These are phyloP conservation scores for Aspergillus diversus DNA, from an alignment of 495 filamentous ascomycete genomes.

Conservation along the genomic window DNA sequence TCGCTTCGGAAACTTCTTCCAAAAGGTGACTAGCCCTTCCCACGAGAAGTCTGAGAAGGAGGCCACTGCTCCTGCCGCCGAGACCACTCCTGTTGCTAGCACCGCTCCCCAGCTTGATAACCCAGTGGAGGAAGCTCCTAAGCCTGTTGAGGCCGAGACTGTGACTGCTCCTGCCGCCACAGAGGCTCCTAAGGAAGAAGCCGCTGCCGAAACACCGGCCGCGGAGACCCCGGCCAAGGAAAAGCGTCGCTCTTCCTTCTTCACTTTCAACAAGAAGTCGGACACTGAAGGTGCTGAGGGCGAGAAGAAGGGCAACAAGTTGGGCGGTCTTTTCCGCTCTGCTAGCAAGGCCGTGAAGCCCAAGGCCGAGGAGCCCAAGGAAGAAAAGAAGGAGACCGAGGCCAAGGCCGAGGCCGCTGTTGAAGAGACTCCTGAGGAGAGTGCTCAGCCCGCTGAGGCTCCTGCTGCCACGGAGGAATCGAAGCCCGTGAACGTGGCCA, in stretches of 20 bases:
- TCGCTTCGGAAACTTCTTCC: constrained; percentile 58
- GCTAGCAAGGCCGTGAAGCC: constrained; percentile 58
- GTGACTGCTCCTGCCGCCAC: constrained; percentile 47
- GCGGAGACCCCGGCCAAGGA: constrained; percentile 47
- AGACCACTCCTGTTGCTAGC: constrained; percentile 47
- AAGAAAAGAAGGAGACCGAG: constrained; percentile 30
- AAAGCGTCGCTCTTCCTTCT: constrained; percentile 61
- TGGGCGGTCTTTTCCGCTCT: constrained; percentile 61
- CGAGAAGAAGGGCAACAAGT: constrained; percentile 56
- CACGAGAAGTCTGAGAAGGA: constrained; percentile 58
- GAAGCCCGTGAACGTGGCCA: constrained; percentile 39
- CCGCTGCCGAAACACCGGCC: constrained; percentile 36
- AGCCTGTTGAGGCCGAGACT: constrained; percentile 50
- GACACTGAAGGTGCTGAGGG: constrained; percentile 54
- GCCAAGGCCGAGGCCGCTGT: constrained; percentile 37
- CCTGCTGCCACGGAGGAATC: constrained; percentile 37
- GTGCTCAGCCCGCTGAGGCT: constrained; percentile 34
- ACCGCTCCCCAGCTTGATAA: constrained; percentile 57
- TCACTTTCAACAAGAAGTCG: constrained; percentile 57
- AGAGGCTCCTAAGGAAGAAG: constrained; percentile 43
- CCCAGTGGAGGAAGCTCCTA: constrained; percentile 49
- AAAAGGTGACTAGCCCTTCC: constrained; percentile 56
- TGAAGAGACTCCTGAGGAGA: constrained; percentile 40
- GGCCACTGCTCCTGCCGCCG: constrained; percentile 47
- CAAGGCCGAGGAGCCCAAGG: constrained; percentile 40